Base-by-base conservation (phyloP, 192 early-diverging fungal genomes). In the Paraglomus brasilianum region DNA sequence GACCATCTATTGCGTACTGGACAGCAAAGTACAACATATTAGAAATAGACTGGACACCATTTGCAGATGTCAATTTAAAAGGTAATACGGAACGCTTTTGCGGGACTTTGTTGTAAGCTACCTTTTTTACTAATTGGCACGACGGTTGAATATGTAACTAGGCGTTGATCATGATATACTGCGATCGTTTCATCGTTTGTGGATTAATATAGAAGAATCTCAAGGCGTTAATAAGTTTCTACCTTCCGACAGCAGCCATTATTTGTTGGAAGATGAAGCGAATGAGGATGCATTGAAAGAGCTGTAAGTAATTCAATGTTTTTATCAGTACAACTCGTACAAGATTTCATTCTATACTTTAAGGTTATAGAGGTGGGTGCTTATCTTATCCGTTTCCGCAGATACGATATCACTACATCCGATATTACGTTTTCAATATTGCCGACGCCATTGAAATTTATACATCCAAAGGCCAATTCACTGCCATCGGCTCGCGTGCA, bases 1-100 rank as follows among this genome's bases (percentile, higher is more conserved):
- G 66, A 9, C 66, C 66, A 43, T 67, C 66, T 6, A 67, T 67
- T 11, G 66, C 66, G 14, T 67, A 53, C 44, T 67, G 66, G 66
- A 52, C 66, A 41, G 41, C 50, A 6, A 19, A 38, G 22, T 50
- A 43, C 43, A 19, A 15, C 11, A 67, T 67, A 19, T 17, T 24
- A 9, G 66, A 67, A 53, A 67, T 41, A 38, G 47, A 67, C 55
- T 67, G 66, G 66, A 39, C 42, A 9, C 1, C 30, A 14, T 15
- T 67, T 8, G 55, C 41, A 14, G 38, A 53, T 40, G 44, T 67
- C 55, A 38, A n/a, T n/a, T n/a, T n/a, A n/a, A n/a, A n/a, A n/a
- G n/a, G n/a, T n/a, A n/a, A n/a, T n/a, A n/a, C n/a, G n/a, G n/a
- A n/a, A n/a, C n/a, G n/a, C n/a, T n/a, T n/a, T n/a, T n/a, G n/a